Evolutionary conservation across 2,329 filamentous ascomycete genomes (phyloP), one percentile per base, ranked within the genome.

Genomic region (Pseudofabraea citricarpa): DNA sequence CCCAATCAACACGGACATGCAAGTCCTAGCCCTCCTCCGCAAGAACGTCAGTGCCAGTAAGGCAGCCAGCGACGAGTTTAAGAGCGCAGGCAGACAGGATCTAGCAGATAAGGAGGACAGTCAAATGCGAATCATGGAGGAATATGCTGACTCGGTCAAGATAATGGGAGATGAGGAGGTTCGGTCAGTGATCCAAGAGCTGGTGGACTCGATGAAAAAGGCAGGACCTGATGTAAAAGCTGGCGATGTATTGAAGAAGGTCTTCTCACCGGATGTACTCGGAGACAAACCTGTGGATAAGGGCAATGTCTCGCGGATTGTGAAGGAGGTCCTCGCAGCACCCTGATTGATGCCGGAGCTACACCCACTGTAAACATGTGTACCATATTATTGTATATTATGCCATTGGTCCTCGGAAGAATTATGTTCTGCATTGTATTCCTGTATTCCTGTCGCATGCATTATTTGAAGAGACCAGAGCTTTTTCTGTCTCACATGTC

Each of bases 1-100:
- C 29, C 86, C 87, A n/a, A 78, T 90, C 57, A 71, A 69, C 43
- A 86, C 79, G 18, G 85, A 91, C 62, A 73, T 76, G 50, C 78
- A 85, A 57, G 72, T 91, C 43, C 76, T 89, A 21, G 68, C 72
- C 6, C 69, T 90, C 38, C 73, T 93, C 44, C 75, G 78, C 50
- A 84, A 82, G 64, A 75, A 80, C 40, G 74, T 77, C 18, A 73
- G 75, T 33, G 69, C 74, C 2, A 71, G 74, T 4, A 67, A 74
- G 39, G 75, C 81, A 15, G 79, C 86, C 1, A 72, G 71, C 13
- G 69, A 70, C 26, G 83, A 90, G 59, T 87, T 87, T 62, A 68
- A 71, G 44, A 65, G 64, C 1, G 85, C 81, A 1, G 78, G 78
- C 3, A 72, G 87, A 29, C 66, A 75, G 19, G 87, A 91, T 60